A percentile compares a stretch with the other conserved stretches of the same genome.
These are phyloP conservation scores for Verticillium dahliae DNA, from an alignment of 2,329 filamentous ascomycete species.

Conservation along the genomic window DNA sequence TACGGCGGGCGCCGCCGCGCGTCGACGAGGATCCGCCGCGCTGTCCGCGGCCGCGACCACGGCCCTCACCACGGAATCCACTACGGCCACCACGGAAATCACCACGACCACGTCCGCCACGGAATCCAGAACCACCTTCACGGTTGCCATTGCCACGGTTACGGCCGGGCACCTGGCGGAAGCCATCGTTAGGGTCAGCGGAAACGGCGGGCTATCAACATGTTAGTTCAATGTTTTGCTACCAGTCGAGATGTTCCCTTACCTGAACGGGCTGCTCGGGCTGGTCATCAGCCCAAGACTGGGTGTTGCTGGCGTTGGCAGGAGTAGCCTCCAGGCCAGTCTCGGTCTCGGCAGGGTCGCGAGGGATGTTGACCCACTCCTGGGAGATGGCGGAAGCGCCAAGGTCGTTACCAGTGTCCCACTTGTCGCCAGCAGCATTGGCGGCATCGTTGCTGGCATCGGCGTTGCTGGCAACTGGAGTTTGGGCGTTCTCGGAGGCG, in stretches of 20 bases:
- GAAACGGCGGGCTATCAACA: slow-evolving; percentile 23
- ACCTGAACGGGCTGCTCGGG: slow-evolving; percentile 46
- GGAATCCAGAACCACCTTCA: slow-evolving; percentile 34
- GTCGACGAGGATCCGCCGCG: slow-evolving; percentile 25
- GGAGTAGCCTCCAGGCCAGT: slow-evolving; percentile 56
- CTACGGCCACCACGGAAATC: slow-evolving; percentile 43
- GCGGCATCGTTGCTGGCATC: slow-evolving; percentile 45
- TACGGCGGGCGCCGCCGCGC: slow-evolving; percentile 27
- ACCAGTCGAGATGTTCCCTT: slow-evolving; percentile 11
- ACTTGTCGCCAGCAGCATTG: slow-evolving; percentile 59
- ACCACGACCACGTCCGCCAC: slow-evolving; percentile 38
- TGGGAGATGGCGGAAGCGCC: slow-evolving; percentile 37
- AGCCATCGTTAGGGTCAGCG: slow-evolving; percentile 54
- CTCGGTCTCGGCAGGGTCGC: slow-evolving; percentile 69
- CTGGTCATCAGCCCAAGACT: slow-evolving; percentile 80
- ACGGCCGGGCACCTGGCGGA: slow-evolving; percentile 62
- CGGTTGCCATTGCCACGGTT: slow-evolving; percentile 49
- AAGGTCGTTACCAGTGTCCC: slow-evolving; percentile 46
- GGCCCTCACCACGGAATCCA: slow-evolving; percentile 37
- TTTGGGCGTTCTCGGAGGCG: slow-evolving; percentile 27
- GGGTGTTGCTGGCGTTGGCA: slow-evolving; percentile 41
- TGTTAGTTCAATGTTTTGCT: background rate
- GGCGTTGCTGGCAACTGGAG: slow-evolving; percentile 39
- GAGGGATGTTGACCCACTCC: slow-evolving; percentile 62
- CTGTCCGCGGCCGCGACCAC: slow-evolving; percentile 30